Conservation (phyloP, 129 eudicot species). For the Arctium minus region DNA sequence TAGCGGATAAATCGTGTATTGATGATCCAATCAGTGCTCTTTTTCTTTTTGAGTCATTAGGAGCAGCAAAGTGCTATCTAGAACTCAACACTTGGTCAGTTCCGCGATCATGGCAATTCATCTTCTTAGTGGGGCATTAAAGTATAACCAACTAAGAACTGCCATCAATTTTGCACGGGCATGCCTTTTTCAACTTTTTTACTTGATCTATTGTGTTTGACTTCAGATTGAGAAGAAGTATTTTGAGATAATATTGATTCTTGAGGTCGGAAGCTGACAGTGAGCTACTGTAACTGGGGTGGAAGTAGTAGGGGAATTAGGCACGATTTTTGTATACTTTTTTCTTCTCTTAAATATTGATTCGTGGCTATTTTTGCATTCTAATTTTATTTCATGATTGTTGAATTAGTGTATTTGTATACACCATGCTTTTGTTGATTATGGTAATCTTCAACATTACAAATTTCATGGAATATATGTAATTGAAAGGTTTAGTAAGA, state of each 20-base stretch:
- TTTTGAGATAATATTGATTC: constrained; percentile 41
- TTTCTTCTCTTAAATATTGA: not conserved
- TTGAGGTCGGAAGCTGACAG: constrained; percentile 44
- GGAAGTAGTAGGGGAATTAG: constrained; percentile 89
- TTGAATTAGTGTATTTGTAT: not conserved
- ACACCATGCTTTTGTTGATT: not conserved
- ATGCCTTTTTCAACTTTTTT: constrained; percentile 85
- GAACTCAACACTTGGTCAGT: constrained; percentile 81
- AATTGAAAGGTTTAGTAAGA: not conserved
- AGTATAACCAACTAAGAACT: constrained; percentile 45
- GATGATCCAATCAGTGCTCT: constrained; percentile 54
- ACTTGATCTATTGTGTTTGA: constrained; percentile 63
- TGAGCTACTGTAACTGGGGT: constrained; percentile 81
- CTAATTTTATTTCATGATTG: not conserved
- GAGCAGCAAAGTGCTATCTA: constrained; percentile 73
- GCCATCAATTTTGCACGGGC: constrained; percentile 67
- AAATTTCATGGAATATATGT: not conserved
- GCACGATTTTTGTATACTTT: not conserved
- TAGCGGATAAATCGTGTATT: constrained; percentile 43
- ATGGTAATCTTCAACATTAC: not conserved
- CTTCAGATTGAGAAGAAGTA: constrained; percentile 12
- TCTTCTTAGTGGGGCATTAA: constrained; percentile 63
- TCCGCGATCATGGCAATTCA: constrained; percentile 72
- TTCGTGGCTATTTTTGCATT: not conserved
- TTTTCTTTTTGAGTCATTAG: constrained; percentile 69